These are phyloP conservation scores for Lichtheimia ramosa DNA, from an alignment of 371 early-diverging fungal species.

Conservation along the genomic window DNA sequence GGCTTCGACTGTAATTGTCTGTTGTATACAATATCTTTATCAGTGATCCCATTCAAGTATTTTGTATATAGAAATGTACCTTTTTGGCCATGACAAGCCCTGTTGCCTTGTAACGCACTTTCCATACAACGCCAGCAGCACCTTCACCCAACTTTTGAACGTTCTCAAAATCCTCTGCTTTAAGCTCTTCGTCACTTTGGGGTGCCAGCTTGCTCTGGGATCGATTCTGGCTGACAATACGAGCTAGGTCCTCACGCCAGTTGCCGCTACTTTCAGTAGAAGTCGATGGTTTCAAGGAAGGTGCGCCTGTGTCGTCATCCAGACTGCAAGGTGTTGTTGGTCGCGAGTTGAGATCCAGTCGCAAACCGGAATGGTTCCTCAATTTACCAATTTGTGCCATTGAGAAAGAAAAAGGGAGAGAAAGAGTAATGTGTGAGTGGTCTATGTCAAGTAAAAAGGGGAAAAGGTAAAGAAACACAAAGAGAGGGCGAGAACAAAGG, in stretches of 20 bases:
- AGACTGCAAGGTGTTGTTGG: constrained; percentile 19
- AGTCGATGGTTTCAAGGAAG: constrained; percentile 15
- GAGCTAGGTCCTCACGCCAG: constrained; percentile 37
- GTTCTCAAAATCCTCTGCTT: constrained; percentile 60
- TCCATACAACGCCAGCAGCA: constrained; percentile 89
- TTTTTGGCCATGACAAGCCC: constrained; percentile 90
- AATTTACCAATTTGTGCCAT: constrained; percentile 34
- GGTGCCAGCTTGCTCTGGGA: constrained; percentile 16
- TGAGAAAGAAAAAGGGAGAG: constrained; percentile 28
- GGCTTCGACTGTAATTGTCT: constrained; percentile 69
- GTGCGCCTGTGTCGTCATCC: constrained; percentile 13
- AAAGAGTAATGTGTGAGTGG: neutral
- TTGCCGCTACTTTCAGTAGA: constrained; percentile 15
- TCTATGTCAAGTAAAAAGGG: neutral
- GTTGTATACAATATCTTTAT: neutral
- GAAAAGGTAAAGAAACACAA: neutral
- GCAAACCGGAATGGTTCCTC: constrained; percentile 32
- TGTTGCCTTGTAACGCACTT: constrained; percentile 79
- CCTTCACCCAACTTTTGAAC: constrained; percentile 87
- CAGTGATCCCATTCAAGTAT: neutral
- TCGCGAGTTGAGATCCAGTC: constrained; percentile 28
- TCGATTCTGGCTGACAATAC: constrained; percentile 31
- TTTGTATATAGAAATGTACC: constrained; percentile 90
- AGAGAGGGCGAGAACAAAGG: constrained; percentile 5
- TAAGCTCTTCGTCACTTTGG: constrained; percentile 32